Conservation (phyloP, 352 stramenopile species). For the Nothophytophthora sp. region DNA sequence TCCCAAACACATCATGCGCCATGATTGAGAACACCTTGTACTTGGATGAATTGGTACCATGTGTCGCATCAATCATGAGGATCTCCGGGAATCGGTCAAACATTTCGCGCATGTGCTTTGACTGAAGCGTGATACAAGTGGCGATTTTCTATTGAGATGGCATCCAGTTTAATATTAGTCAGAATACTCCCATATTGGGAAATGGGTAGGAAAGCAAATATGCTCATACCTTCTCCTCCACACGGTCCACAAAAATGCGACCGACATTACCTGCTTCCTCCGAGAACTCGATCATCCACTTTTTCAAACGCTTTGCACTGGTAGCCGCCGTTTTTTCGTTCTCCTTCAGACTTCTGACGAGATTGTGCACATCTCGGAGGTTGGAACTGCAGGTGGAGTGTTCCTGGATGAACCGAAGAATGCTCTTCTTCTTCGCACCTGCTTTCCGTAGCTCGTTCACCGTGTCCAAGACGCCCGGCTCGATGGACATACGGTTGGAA, state of each 20-base stretch:
- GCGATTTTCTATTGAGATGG: conserved; percentile 11
- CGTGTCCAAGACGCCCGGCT: neutral
- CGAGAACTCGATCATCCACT: conserved; percentile 13
- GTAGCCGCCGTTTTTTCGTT: neutral
- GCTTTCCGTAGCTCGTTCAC: neutral
- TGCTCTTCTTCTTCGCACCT: conserved; percentile 6
- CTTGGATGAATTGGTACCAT: conserved; percentile 17
- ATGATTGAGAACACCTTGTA: conserved; percentile 29
- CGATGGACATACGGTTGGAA: neutral
- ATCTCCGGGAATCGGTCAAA: conserved; percentile 16
- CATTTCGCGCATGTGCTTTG: conserved; percentile 9
- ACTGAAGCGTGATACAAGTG: conserved; percentile 22
- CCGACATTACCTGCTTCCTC: conserved; percentile 14
- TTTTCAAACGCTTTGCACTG: conserved; percentile 1
- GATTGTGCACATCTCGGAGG: conserved; percentile 5
- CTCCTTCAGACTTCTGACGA: conserved; percentile 1
- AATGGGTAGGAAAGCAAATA: no score
- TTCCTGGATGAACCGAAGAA: conserved; percentile 4
- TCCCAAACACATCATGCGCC: conserved; percentile 11
- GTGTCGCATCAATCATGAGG: conserved; percentile 20
- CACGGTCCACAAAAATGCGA: conserved; percentile 9
- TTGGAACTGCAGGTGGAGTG: neutral
- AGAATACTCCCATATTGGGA: no score
- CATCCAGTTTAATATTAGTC: no score
- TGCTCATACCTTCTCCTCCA: conserved; percentile 2